phyloP scores from a whole-genome alignment of 192 early-diverging fungal genomes.

The Linnemannia exigua region DNA sequence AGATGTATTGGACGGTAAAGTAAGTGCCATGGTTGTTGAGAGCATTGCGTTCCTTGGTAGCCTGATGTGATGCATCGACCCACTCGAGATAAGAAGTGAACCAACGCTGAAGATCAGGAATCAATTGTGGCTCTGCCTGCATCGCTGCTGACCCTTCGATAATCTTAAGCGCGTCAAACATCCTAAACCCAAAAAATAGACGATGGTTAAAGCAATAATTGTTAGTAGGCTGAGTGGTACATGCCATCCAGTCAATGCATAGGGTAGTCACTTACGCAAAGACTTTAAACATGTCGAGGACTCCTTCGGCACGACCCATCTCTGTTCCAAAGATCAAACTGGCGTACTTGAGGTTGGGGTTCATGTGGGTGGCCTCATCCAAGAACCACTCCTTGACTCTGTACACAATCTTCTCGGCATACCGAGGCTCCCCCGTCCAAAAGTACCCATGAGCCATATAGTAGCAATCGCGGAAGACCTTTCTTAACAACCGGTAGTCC shows the following conservation, averaged over 20 bases:
- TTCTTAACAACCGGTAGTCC: constrained; percentile 58
- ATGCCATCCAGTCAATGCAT: neutral
- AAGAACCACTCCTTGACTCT: constrained; percentile 70
- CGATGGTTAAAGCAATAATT: neutral
- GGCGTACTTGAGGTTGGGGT: constrained; percentile 71
- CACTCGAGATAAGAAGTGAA: constrained; percentile 54
- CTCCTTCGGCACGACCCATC: constrained; percentile 51
- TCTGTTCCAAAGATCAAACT: constrained; percentile 61
- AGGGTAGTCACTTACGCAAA: constrained; percentile 31
- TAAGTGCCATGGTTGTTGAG: constrained; percentile 71
- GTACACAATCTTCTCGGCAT: constrained; percentile 60
- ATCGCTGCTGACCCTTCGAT: constrained; percentile 43
- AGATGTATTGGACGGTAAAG: constrained; percentile 63
- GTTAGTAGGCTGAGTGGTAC: neutral
- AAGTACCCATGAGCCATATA: constrained; percentile 67
- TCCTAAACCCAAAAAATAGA: constrained; percentile 16
- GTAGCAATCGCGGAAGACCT: constrained; percentile 58
- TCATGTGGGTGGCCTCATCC: constrained; percentile 67
- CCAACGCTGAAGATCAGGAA: constrained; percentile 51
- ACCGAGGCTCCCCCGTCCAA: constrained; percentile 63
- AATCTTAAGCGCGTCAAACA: constrained; percentile 57
- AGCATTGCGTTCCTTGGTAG: constrained; percentile 46
- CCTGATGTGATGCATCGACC: constrained; percentile 43
- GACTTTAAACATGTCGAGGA: constrained; percentile 63
- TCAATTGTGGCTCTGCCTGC: constrained; percentile 41